Evolutionary conservation across 192 early-diverging fungal species (phyloP).

Genomic region (Coemansia sp.): DNA sequence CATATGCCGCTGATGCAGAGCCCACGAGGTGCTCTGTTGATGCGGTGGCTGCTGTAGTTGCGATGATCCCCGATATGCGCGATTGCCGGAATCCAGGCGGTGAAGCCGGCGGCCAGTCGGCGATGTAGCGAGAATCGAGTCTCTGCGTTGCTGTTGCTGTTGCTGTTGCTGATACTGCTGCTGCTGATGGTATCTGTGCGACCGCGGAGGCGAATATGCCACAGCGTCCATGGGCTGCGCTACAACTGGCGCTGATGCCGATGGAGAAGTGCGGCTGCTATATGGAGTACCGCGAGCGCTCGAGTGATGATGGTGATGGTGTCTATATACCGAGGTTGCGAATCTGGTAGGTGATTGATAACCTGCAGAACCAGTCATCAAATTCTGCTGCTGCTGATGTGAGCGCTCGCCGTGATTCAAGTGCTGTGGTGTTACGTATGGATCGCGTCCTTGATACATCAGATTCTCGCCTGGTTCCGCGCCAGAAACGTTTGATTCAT

Average conservation of each 20-base stretch:
- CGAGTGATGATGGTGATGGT: neutral
- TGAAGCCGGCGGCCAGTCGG: neutral
- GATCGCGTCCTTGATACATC: constrained; percentile 11
- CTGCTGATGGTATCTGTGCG: neutral
- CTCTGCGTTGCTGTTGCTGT: neutral
- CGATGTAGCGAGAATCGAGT: neutral
- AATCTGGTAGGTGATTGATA: neutral
- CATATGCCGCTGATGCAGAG: neutral
- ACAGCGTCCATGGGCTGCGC: neutral
- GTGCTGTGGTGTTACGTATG: neutral
- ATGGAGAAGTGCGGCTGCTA: neutral
- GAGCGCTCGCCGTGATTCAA: neutral
- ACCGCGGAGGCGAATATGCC: constrained; percentile 3
- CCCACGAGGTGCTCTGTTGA: neutral
- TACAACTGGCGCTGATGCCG: neutral
- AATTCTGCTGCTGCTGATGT: neutral
- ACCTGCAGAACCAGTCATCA: neutral
- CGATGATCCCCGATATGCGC: neutral
- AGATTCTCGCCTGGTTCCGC: neutral
- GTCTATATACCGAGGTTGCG: constrained; percentile 3
- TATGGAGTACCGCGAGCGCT: neutral
- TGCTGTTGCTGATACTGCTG: neutral
- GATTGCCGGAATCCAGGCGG: neutral
- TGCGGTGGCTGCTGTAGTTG: neutral
- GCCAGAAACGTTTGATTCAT: neutral